Evolutionary conservation across 2,329 filamentous ascomycete species (phyloP), one percentile per base, ranked within the genome.

Genomic region (Canariomyces notabilis): DNA sequence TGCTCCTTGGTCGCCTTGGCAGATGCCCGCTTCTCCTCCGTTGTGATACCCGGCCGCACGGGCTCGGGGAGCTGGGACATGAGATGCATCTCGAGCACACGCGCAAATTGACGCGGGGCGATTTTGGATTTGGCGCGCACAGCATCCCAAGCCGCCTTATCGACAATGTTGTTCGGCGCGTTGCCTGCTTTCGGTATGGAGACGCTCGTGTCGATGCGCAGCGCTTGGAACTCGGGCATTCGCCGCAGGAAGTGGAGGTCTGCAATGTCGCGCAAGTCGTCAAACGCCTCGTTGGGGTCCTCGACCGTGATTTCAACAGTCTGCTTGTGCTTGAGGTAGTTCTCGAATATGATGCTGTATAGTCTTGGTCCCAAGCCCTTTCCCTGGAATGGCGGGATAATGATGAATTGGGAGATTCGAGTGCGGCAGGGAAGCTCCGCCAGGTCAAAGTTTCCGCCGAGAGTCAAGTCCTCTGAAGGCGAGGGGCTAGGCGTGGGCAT

Each of bases 391-490:
- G 89, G 85, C 2, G 90, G 90, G 9, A 98, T 74, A 52, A 98
- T 83, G 50, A 98, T 62, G 66, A 97, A 97, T 64, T 98, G 93
- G 0, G 91, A 95, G 54, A 98, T 87, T 36, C 94, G 79, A 49
- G 88, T 81, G 32, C 91, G 82, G 57, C 84, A 85, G 11, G 87
- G 85, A 2, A 90, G 75, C 39, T 83, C 70, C 4, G 77, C 64
- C 53, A 83, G 71, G n/a, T 73, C 67, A 37, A 76, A 64, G 23
- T 76, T 64, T 54, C 63, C 48, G 42, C 70, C 64, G 48, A 77
- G 59, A 61, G 74, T 71, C 66, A 71, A 73, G 12, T 68, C 60
- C 22, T 62, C 62, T 16, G 53, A 59, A 11, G 70, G 61, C 23
- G 67, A 70, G 2, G 64, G 54, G 8, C 72, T 67, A 6, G 72